Conservation (phyloP, 1,139 yeast genomes). For the Zygosaccharomyces sapae region DNA sequence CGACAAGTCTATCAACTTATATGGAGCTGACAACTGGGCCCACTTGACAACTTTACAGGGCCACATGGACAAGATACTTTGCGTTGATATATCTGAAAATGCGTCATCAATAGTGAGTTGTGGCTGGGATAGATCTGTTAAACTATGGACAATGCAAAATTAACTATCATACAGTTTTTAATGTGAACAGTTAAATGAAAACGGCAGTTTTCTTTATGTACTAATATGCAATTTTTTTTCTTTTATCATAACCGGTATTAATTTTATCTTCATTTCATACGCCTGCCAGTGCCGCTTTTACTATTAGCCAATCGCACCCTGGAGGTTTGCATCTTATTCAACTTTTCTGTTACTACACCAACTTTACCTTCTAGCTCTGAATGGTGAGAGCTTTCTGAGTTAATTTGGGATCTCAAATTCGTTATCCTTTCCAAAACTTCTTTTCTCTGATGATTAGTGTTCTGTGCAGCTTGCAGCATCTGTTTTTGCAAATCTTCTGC, state of each 20-base stretch:
- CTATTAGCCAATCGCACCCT: conserved; percentile 22
- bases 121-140: conserved; percentile 82
- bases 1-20: conserved; percentile 60
- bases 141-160: conserved; percentile 46
- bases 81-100: conserved; percentile 53
- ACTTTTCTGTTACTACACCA: conserved; percentile 16
- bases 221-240: conserved; percentile 2
- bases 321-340: conserved; percentile 25
- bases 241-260: background rate
- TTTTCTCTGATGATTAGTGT: conserved; percentile 25
- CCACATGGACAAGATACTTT: conserved; percentile 68
- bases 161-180: background rate
- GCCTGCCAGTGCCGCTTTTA: conserved; percentile 12
- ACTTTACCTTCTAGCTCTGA: conserved; percentile 20
- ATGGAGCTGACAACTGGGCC: conserved; percentile 75
- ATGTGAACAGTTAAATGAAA: background rate
- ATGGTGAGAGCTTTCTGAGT: conserved; percentile 24
- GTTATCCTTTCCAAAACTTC: conserved; percentile 33
- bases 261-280: conserved; percentile 4
- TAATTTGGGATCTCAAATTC: conserved; percentile 32
- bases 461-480: conserved; percentile 14
- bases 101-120: conserved; percentile 51
- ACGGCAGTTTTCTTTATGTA: background rate
- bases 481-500: conserved; percentile 32
- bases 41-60: conserved; percentile 53